A percentile compares a stretch with the other conserved stretches of the same genome.
Conservation (phyloP, 768 basidiomycete genomes). For the Hericium alpestre region DNA sequence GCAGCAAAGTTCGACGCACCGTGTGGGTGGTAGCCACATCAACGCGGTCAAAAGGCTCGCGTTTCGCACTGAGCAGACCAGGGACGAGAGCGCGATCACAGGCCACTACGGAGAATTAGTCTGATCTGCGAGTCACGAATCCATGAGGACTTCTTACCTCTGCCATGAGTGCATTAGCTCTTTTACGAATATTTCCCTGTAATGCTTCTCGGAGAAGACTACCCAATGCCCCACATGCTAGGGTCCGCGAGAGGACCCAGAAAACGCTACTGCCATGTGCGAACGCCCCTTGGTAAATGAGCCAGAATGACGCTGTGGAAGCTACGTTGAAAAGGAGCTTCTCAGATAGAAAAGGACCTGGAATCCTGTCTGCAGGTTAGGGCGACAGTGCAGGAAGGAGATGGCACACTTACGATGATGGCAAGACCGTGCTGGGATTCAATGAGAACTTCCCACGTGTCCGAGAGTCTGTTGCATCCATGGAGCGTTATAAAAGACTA, state of each 20-base stretch:
- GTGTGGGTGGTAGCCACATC: constrained; percentile 53
- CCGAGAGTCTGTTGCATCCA: constrained; percentile 24
- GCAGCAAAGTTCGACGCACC: constrained; percentile 31
- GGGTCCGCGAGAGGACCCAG: constrained; percentile 65
- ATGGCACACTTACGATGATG: constrained; percentile 9
- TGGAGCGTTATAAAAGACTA: neutral
- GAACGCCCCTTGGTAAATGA: constrained; percentile 58
- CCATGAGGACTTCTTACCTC: constrained; percentile 26
- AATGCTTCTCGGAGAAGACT: constrained; percentile 49
- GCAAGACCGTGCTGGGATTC: constrained; percentile 16
- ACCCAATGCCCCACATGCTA: constrained; percentile 63
- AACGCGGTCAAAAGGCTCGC: constrained; percentile 58
- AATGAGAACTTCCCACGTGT: constrained; percentile 27
- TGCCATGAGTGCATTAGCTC: constrained; percentile 27
- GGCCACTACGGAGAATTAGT: constrained; percentile 44
- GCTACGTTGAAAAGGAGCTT: constrained; percentile 53
- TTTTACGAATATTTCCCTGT: constrained; percentile 43
- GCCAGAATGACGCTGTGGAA: constrained; percentile 51
- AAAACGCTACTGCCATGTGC: constrained; percentile 59
- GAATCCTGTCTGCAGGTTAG: constrained; percentile 3
- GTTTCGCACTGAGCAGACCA: constrained; percentile 59
- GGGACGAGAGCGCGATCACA: constrained; percentile 53
- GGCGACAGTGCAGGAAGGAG: neutral
- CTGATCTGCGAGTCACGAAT: neutral
- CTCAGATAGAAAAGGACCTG: constrained; percentile 17